Conservation (phyloP, 2,329 filamentous ascomycete genomes). For the Cercospora sesami region DNA sequence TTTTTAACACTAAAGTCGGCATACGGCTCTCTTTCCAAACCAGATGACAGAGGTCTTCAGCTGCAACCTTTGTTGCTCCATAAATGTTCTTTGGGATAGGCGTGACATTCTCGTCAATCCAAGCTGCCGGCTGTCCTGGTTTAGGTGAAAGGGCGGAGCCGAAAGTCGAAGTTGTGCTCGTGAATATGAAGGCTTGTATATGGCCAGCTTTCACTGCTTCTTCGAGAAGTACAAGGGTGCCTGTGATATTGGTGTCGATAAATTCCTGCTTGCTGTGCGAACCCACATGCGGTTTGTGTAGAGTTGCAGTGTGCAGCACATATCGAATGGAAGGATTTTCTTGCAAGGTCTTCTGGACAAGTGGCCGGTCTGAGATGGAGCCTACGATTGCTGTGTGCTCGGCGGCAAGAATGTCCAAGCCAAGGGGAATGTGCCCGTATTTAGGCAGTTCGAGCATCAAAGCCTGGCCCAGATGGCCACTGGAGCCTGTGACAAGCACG, state of each 20-base stretch:
- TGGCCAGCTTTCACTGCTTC: constrained; percentile 13
- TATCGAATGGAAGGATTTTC: constrained; percentile 18
- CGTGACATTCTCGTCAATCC: constrained; percentile 25
- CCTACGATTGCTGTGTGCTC: constrained; percentile 16
- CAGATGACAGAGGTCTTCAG: constrained; percentile 52
- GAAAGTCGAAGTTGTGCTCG: constrained; percentile 28
- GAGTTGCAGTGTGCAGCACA: constrained; percentile 25
- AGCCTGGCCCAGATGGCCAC: constrained; percentile 27
- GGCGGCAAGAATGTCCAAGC: constrained; percentile 24
- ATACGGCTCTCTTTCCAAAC: constrained; percentile 44
- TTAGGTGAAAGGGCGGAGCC: constrained; percentile 24
- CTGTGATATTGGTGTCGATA: constrained; percentile 27
- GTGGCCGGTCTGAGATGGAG: constrained; percentile 17
- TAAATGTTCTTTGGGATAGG: constrained; percentile 31
- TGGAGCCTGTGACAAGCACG: constrained; percentile 24
- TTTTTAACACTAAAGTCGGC: constrained; percentile 49
- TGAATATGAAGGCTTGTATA: constrained; percentile 26
- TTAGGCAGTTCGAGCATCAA: constrained; percentile 23
- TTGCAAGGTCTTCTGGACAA: constrained; percentile 14
- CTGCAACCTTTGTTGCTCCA: constrained; percentile 52
- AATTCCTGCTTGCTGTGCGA: constrained; percentile 24
- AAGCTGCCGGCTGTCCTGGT: constrained; percentile 27
- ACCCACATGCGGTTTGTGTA: constrained; percentile 28
- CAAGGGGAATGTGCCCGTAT: constrained; percentile 19
- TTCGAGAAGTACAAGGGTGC: constrained; percentile 27